These are phyloP conservation scores for Oryza rufipogon DNA, from an alignment of 176 grass and related monocot genomes.

Conservation along the genomic window DNA sequence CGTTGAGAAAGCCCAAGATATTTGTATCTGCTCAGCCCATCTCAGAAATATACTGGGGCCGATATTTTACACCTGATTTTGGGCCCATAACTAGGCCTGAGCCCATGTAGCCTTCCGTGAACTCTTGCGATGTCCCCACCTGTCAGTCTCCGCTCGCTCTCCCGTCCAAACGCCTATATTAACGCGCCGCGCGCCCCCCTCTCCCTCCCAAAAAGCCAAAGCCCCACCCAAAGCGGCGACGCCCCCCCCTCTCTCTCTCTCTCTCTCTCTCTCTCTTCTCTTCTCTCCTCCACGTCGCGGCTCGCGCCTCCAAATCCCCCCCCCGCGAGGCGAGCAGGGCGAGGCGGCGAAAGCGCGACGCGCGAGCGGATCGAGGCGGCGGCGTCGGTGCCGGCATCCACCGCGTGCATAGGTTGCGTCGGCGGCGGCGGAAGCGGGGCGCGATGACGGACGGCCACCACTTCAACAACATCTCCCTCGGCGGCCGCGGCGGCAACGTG, in stretches of 20 bases:
- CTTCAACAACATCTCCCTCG: conserved; percentile 79
- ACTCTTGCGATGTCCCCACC: conserved; percentile 7
- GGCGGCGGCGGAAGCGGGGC: background rate
- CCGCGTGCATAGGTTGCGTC: too few species aligned
- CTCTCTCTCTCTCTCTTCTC: background rate
- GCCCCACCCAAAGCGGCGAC: background rate
- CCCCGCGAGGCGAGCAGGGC: background rate
- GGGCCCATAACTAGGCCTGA: too few species aligned
- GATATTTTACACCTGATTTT: too few species aligned
- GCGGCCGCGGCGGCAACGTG: conserved; percentile 81
- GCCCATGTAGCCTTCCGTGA: background rate
- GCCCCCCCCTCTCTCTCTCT: background rate
- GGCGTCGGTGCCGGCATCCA: background rate
- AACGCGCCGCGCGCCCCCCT: conserved; percentile 17
- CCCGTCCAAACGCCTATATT: conserved; percentile 14
- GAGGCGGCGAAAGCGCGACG: background rate
- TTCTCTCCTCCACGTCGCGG: background rate
- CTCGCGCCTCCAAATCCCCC: conserved; percentile 22
- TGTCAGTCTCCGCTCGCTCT: background rate
- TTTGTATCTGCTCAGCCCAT: too few species aligned
- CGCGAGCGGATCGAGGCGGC: background rate
- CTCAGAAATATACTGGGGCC: too few species aligned
- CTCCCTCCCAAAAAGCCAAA: too few species aligned
- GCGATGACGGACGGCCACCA: conserved; percentile 69
- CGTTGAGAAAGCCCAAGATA: too few species aligned